phyloP scores from a whole-genome alignment of 148 eudicot genomes.

The Hydrangea macrophylla region DNA sequence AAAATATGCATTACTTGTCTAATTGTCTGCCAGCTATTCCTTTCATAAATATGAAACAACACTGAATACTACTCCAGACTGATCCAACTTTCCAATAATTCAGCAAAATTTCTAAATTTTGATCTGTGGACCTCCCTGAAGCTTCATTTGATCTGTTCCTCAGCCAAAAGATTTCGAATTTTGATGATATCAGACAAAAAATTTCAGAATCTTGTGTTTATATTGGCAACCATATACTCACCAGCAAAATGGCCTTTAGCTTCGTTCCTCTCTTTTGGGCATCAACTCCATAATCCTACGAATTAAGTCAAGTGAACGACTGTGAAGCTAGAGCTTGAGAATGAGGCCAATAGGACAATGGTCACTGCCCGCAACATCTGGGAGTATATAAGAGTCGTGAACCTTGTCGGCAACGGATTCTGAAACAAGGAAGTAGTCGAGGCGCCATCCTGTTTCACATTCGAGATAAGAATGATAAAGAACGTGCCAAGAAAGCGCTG shows the following conservation, averaged over 20 bases:
- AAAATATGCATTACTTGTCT: no score
- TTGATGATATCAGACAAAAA: no score
- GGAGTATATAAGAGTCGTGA: constrained; percentile 86
- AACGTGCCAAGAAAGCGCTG: not conserved
- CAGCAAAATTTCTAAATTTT: not conserved
- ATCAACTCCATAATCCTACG: not conserved
- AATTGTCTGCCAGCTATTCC: no score
- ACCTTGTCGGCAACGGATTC: constrained; percentile 58
- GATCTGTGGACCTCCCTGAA: not conserved
- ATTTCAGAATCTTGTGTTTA: no score
- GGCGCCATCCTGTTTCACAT: constrained; percentile 78
- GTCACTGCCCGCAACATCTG: constrained; percentile 90
- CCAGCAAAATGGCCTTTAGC: not conserved
- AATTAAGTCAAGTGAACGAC: not conserved
- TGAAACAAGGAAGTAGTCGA: constrained; percentile 85
- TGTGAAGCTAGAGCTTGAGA: constrained; percentile 42
- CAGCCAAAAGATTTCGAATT: not conserved
- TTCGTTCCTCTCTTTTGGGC: not conserved
- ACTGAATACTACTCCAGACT: no score
- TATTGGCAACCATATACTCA: not conserved
- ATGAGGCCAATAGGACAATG: constrained; percentile 93
- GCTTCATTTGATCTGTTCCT: no score
- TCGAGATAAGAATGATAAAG: not conserved
- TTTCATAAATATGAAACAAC: no score
- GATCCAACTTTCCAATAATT: not conserved